Evolutionary conservation across 345 rosid genomes (phyloP).

Genomic region (Triadica sebifera): DNA sequence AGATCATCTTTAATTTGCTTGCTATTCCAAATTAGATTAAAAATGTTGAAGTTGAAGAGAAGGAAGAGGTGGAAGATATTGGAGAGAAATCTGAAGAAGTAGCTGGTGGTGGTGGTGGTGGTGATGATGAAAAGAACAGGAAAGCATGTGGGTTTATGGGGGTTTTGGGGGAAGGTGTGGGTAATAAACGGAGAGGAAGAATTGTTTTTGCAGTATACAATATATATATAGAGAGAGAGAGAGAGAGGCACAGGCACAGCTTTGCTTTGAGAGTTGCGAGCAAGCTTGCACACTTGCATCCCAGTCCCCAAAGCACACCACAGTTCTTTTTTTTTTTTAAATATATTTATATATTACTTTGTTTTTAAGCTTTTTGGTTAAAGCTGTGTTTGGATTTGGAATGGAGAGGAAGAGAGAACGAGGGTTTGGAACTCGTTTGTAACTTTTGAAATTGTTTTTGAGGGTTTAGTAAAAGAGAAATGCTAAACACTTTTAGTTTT

Average conservation of each 20-base stretch:
- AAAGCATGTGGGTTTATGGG: constrained; percentile 44
- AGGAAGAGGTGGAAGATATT: neutral
- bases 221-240: constrained; percentile 2
- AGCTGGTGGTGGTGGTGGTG: no score
- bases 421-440: no score
- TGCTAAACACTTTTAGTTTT: no score
- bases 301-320: constrained; percentile 46
- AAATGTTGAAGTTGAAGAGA: neutral
- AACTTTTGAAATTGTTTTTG: no score
- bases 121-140: constrained; percentile 18
- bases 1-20: constrained; percentile 56
- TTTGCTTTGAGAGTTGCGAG: constrained; percentile 54
- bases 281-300: constrained; percentile 45
- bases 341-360: no score
- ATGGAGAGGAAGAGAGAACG: no score
- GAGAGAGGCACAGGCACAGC: neutral
- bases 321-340: constrained; percentile 15
- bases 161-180: no score
- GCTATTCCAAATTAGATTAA: neutral
- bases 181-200: constrained; percentile 35
- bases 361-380: constrained; percentile 31
- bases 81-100: neutral
- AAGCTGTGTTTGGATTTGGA: constrained; percentile 27
- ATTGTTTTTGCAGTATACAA: constrained; percentile 27
- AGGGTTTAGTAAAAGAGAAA: no score